Evolutionary conservation across 805 yeast species (phyloP), one percentile per base, ranked within the genome.

Genomic region (Saturnispora serradocipensis): DNA sequence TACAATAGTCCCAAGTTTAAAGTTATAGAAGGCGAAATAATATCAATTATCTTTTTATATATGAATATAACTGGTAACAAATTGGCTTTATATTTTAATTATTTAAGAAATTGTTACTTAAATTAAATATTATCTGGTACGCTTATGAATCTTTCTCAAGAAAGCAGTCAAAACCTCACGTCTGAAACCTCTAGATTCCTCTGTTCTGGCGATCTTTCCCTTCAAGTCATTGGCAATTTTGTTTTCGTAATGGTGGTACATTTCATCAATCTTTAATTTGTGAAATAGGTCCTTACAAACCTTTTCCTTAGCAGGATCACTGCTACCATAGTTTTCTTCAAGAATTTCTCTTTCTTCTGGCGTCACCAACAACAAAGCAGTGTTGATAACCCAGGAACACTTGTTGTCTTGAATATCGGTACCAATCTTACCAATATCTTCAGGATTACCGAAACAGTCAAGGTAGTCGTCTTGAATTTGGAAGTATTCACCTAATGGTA

Each of bases 321-420:
- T 93, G 62, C 79, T 75, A 60, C 99, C 99, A 67, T 93, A 93
- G 75, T 93, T 88, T 46, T 75, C 83, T 64, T 93, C 98, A 58
- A 93, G 78, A 3, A 85, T 54, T 59, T 74, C 68, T 70, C 97
- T 85, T 74, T 93, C 97, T 57, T 82, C 93, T 42, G 88, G 80
- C 27, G 79, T 75, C 49, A 80, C 91, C 58, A 82, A 72, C 67
- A 84, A 77, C 61, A 93, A 78, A 7, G 99, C 99, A 60, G 88
- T 86, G 76, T 93, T 93, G 62, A 93, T 79, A 51, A 93, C 82
- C 99, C 99, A 93, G 43, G 97, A 86, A 71, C 99, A 93, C 72
- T 93, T 93, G 80, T 93, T 93, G 72, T 93, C 99, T 73, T 86
- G 86, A 65, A 93, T 93, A 68, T 93, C 99, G 54, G 99, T 93